Conservation (phyloP, 805 yeast genomes). For the Pichia nakasei region DNA sequence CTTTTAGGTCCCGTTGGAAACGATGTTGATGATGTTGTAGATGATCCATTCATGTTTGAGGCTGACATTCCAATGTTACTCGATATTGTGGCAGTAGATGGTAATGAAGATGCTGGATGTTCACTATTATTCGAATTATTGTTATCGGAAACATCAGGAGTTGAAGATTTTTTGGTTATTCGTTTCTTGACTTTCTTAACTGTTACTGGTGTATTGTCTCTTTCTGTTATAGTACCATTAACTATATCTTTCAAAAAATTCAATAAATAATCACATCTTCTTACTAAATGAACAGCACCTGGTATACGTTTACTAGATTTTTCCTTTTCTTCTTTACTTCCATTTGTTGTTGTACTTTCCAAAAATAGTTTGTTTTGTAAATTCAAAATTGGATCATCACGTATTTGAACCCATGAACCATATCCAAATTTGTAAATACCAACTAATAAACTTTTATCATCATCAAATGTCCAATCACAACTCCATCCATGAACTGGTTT, state of each 20-base stretch:
- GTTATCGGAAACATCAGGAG: conserved; percentile 16
- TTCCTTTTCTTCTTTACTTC: conserved; percentile 30
- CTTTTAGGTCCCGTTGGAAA: conserved; percentile 11
- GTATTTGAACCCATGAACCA: conserved; percentile 88
- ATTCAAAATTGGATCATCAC: conserved; percentile 91
- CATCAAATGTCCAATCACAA: conserved; percentile 73
- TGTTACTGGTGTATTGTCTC: conserved; percentile 7
- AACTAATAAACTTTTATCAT: conserved; percentile 78
- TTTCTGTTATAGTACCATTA: conserved; percentile 3
- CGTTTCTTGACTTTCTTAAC: conserved; percentile 16
- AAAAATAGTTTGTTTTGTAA: conserved; percentile 78
- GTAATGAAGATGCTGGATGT: neutral
- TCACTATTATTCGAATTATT: no score
- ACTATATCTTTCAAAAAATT: conserved; percentile 48
- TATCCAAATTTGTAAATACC: conserved; percentile 92
- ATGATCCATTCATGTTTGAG: neutral
- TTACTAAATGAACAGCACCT: conserved; percentile 82
- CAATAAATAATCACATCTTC: conserved; percentile 85
- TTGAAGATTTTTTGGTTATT: conserved; percentile 16
- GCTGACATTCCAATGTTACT: no score
- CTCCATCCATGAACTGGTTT: conserved; percentile 88
- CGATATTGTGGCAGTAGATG: neutral
- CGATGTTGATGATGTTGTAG: neutral
- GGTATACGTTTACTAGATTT: conserved; percentile 59
- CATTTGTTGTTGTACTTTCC: conserved; percentile 31